Conservation (phyloP, 2,329 filamentous ascomycete species). For the Phyllosticta citriasiana region DNA sequence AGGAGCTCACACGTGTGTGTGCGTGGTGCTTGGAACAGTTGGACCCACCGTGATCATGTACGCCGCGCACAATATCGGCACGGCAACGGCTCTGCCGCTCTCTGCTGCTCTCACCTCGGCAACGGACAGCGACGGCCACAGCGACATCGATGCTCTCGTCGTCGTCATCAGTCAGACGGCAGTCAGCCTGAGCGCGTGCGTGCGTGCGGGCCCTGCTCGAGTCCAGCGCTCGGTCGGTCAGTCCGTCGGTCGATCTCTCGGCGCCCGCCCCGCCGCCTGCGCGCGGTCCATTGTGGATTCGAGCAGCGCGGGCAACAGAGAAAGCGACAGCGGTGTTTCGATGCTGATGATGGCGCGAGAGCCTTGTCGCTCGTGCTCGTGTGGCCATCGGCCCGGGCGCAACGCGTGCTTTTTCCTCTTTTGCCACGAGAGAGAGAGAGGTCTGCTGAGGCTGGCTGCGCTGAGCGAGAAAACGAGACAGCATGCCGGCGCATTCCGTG, state of each 20-base stretch:
- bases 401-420: not conserved
- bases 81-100: not conserved
- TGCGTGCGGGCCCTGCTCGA: too few species aligned
- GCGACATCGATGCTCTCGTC: not conserved
- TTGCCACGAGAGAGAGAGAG: too few species aligned
- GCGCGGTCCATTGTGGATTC: too few species aligned
- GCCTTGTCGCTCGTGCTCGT: not conserved
- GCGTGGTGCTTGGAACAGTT: too few species aligned
- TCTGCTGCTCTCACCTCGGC: not conserved
- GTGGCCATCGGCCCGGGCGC: not conserved
- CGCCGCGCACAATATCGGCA: not conserved
- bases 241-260: not conserved
- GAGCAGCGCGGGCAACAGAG: too few species aligned
- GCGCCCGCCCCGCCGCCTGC: too few species aligned
- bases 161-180: not conserved
- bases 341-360: not conserved
- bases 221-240: too few species aligned
- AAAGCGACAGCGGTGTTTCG: too few species aligned
- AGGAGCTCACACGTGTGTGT: too few species aligned
- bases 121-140: not conserved
- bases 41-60: not conserved
- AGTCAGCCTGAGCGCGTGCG: too few species aligned
- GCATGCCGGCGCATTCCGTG: not conserved
- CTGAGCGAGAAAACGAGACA: not conserved
- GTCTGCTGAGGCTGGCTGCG: not conserved